These are phyloP conservation scores for Zygosaccharomyces siamensis DNA, from an alignment of 805 yeast species.

Conservation along the genomic window DNA sequence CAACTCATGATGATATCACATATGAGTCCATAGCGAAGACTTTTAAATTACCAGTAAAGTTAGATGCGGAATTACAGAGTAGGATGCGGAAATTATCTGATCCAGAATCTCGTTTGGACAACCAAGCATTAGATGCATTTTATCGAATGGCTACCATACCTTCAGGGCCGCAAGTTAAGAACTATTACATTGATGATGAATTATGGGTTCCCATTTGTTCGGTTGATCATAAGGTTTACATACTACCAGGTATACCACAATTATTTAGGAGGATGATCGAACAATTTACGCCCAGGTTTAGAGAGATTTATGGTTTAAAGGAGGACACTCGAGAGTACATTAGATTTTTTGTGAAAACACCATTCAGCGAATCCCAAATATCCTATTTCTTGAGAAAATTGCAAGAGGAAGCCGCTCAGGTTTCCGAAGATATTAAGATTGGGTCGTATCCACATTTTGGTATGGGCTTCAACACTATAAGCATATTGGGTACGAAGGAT, in stretches of 20 bases:
- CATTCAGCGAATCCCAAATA: conserved; percentile 56
- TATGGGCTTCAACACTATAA: conserved; percentile 60
- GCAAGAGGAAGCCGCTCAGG: conserved; percentile 40
- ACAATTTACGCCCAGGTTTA: conserved; percentile 39
- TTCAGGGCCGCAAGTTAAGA: conserved; percentile 41
- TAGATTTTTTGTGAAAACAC: conserved; percentile 60
- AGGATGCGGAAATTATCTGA: conserved; percentile 52
- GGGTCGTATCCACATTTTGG: conserved; percentile 83
- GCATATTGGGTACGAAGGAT: conserved; percentile 58
- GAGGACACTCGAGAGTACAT: conserved; percentile 29
- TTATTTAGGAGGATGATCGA: conserved; percentile 54
- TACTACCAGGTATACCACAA: conserved; percentile 82
- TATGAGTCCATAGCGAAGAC: conserved; percentile 70
- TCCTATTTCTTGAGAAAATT: conserved; percentile 57
- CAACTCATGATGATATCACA: conserved; percentile 88
- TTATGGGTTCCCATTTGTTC: conserved; percentile 85
- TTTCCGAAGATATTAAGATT: conserved; percentile 48
- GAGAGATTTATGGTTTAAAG: conserved; percentile 37
- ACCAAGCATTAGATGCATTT: conserved; percentile 53
- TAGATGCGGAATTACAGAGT: conserved; percentile 54
- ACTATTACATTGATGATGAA: conserved; percentile 44
- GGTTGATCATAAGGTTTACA: conserved; percentile 56
- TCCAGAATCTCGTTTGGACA: conserved; percentile 33
- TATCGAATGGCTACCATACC: conserved; percentile 82
- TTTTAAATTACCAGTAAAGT: conserved; percentile 44